A percentile compares a stretch with the other conserved stretches of the same genome.
Conservation (phyloP, 106 monocot genomes). For the Dioscorea zingiberensis region DNA sequence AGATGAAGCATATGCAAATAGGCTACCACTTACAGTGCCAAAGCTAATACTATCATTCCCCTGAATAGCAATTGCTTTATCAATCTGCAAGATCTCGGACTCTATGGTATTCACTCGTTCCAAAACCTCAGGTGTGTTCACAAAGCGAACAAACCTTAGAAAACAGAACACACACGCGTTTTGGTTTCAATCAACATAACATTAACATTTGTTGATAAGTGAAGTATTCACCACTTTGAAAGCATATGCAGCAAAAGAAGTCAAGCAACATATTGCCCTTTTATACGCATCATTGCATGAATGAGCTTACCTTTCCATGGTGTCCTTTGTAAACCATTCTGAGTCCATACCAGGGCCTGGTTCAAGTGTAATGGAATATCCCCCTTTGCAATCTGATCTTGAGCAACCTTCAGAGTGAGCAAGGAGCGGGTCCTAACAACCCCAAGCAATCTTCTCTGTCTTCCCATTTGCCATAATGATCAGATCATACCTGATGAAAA, state of each 20-base stretch:
- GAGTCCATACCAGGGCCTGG: conserved; percentile 29
- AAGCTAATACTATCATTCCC: conserved; percentile 37
- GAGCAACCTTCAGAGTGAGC: conserved; percentile 56
- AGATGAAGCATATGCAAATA: neutral
- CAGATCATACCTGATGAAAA: conserved; percentile 62
- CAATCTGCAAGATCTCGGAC: conserved; percentile 65
- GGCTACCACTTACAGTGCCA: conserved; percentile 30
- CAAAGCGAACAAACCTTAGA: conserved; percentile 72
- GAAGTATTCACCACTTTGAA: neutral
- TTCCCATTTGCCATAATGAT: conserved; percentile 53
- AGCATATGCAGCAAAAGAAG: neutral
- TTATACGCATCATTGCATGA: neutral
- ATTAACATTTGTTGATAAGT: too few relatives aligned
- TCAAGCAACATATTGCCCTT: neutral
- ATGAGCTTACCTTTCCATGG: conserved; percentile 46
- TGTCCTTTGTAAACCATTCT: conserved; percentile 69
- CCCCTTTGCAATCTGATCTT: conserved; percentile 56
- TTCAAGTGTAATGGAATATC: conserved; percentile 23
- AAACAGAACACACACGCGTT: too few relatives aligned
- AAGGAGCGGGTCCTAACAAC: conserved; percentile 61
- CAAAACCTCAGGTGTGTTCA: conserved; percentile 80
- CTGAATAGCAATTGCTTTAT: conserved; percentile 66
- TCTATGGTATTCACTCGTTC: conserved; percentile 72
- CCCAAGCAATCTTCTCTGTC: conserved; percentile 61
- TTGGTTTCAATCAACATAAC: neutral